Percentiles rank a stretch among this genome's conserved stretches.
phyloP scores from a whole-genome alignment of 2,329 filamentous ascomycete genomes.

The Pseudopyricularia javanii region DNA sequence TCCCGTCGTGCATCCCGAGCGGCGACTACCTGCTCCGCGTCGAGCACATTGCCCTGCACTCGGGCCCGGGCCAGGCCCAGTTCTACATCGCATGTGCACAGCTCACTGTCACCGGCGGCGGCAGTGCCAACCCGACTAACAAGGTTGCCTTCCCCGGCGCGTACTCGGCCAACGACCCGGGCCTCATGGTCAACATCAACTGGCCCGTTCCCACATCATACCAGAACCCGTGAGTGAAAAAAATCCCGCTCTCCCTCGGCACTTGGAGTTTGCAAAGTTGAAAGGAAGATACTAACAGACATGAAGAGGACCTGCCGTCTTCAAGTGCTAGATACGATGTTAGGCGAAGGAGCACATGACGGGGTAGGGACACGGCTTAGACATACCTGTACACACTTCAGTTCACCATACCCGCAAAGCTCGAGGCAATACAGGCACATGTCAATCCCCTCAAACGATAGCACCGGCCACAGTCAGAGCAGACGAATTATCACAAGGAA shows the following conservation, averaged over 20 bases:
- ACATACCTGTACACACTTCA: no score
- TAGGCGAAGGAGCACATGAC: no score
- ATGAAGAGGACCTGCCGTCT: not conserved
- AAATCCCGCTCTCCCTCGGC: not conserved
- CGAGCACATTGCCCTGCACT: slow-evolving; percentile 17
- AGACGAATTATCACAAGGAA: no score
- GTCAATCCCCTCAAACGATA: not conserved
- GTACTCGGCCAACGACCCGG: slow-evolving; percentile 11
- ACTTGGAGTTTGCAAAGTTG: not conserved
- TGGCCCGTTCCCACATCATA: slow-evolving; percentile 12
- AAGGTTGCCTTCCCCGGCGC: slow-evolving; percentile 11
- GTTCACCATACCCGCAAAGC: no score
- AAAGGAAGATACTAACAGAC: not conserved
- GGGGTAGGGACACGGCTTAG: not conserved
- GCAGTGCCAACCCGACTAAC: slow-evolving; percentile 7
- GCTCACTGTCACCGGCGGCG: slow-evolving; percentile 13
- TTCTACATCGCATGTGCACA: slow-evolving; percentile 16
- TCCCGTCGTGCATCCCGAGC: slow-evolving; percentile 14
- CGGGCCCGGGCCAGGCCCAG: slow-evolving; percentile 13
- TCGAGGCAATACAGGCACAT: no score
- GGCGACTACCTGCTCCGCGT: slow-evolving; percentile 18
- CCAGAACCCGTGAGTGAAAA: slow-evolving; percentile 7
- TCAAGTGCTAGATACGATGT: not conserved
- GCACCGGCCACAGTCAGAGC: no score
- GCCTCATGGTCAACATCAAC: slow-evolving; percentile 13